Percentiles rank a stretch among this genome's conserved stretches.
These are phyloP conservation scores for Boletus huronensis DNA, from an alignment of 768 basidiomycete genomes.

Conservation along the genomic window DNA sequence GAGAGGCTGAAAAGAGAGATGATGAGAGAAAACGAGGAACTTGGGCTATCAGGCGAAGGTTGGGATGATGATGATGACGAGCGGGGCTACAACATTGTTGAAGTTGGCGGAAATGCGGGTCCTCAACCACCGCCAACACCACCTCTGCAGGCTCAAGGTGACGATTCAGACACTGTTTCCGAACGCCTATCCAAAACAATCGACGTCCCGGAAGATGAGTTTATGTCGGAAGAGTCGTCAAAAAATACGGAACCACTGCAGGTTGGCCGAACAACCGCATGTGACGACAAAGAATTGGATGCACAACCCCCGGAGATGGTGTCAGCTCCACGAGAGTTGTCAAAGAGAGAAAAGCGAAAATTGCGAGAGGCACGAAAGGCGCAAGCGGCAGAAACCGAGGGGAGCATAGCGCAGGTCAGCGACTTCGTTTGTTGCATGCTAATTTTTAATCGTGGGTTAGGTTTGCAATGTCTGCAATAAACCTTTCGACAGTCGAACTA, in stretches of 20 bases:
- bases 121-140: slow-evolving; percentile 17
- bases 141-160: neutral
- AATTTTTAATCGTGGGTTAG: slow-evolving; percentile 22
- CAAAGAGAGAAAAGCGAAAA: slow-evolving; percentile 81
- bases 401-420: slow-evolving; percentile 8
- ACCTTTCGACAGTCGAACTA: slow-evolving; percentile 64
- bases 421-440: neutral
- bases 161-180: neutral
- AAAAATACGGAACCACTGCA: slow-evolving; percentile 3
- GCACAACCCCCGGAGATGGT: neutral
- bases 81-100: slow-evolving; percentile 9
- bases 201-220: slow-evolving; percentile 7
- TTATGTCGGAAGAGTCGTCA: slow-evolving; percentile 2
- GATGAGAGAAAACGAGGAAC: slow-evolving; percentile 63
- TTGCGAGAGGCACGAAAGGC: slow-evolving; percentile 74
- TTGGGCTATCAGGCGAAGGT: slow-evolving; percentile 48
- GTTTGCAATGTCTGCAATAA: slow-evolving; percentile 69
- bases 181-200: neutral
- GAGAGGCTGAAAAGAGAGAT: slow-evolving; percentile 76
- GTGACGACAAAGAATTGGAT: neutral
- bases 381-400: slow-evolving; percentile 3
- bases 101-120: slow-evolving; percentile 6
- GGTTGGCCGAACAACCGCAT: neutral
- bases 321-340: slow-evolving; percentile 32
- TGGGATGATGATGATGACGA: slow-evolving; percentile 21